Evolutionary conservation across 176 grass and related monocot species (phyloP), one percentile per base, ranked within the genome.

Genomic region (Saccharum officinarum): DNA sequence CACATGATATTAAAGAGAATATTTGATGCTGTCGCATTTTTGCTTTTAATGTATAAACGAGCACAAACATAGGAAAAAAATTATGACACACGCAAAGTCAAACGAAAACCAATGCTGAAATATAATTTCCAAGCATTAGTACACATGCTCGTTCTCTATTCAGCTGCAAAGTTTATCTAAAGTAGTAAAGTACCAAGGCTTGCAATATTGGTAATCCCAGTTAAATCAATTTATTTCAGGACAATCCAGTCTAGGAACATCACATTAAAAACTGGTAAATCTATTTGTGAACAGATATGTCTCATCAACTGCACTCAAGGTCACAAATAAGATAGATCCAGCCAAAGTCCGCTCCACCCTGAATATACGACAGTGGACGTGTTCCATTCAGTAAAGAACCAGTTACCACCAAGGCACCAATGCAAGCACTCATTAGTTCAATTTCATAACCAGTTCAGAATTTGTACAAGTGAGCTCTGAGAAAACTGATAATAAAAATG

Each of bases 161-260:
- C 2, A 8, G 61, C 47, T 79, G 9, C 16, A 54, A 82, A 66
- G 18, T 33, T 76, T 62, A 61, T 80, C 57, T 17, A 37, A 33
- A 52, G 20, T 76, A 86, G 52, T 17, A 37, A 40, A 63, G 20
- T 76, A 86, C 41, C 44, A 34, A 36, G 54, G 13, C 28, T 72
- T 57, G 71, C 28, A 82, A 28, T 82, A 66, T 31, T 37, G 7
- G 72, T 25, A 77, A 36, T 55, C 41, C 66, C 34, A 82, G 12
- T 25, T 86, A 78, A 65, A 67, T n/a, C 8, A 62, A 17, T 25
- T 41, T 41, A 52, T 76, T 67, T 80, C 76, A 85, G 39, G 76
- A 78, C 18, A 18, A 80, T 84, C 13, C 12, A 70, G 40, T n/a
- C 25, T 63, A 75, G 39, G 55, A 26, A 76, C 25, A 30, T 88